Evolutionary conservation across 768 basidiomycete species (phyloP).

Genomic region (Panellus pusillus): DNA sequence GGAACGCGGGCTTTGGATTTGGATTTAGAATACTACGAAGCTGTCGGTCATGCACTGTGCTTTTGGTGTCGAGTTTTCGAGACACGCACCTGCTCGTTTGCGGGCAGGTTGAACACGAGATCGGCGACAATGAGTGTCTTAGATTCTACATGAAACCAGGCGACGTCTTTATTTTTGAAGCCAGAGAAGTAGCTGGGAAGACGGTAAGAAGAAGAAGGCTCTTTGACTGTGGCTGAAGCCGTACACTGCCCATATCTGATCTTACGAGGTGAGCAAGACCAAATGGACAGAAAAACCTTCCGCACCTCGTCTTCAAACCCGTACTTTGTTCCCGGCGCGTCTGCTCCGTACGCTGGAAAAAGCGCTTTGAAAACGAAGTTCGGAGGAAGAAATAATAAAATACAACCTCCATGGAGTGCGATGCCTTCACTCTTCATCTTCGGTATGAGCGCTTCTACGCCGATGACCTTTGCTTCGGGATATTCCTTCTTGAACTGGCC

Average conservation of each 20-base stretch:
- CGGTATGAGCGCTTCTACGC: slow-evolving; percentile 54
- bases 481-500: slow-evolving; percentile 70
- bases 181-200: slow-evolving; percentile 64
- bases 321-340: slow-evolving; percentile 62
- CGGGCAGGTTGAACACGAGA: slow-evolving; percentile 79
- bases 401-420: slow-evolving; percentile 63
- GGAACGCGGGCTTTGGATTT: slow-evolving; percentile 26
- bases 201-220: background rate
- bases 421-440: slow-evolving; percentile 54
- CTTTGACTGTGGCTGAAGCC: no score
- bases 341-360: slow-evolving; percentile 55
- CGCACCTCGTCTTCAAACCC: slow-evolving; percentile 73
- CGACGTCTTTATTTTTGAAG: slow-evolving; percentile 76
- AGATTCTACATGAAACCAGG: slow-evolving; percentile 72
- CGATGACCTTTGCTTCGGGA: slow-evolving; percentile 69
- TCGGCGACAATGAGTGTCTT: slow-evolving; percentile 81
- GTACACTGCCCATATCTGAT: no score
- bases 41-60: background rate
- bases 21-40: slow-evolving; percentile 40
- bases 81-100: slow-evolving; percentile 63
- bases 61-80: background rate
- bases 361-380: background rate
- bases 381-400: background rate
- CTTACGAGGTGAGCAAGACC: background rate
- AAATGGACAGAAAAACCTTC: background rate